phyloP scores from a whole-genome alignment of 768 basidiomycete genomes.

The Austroboletus eburneus region DNA sequence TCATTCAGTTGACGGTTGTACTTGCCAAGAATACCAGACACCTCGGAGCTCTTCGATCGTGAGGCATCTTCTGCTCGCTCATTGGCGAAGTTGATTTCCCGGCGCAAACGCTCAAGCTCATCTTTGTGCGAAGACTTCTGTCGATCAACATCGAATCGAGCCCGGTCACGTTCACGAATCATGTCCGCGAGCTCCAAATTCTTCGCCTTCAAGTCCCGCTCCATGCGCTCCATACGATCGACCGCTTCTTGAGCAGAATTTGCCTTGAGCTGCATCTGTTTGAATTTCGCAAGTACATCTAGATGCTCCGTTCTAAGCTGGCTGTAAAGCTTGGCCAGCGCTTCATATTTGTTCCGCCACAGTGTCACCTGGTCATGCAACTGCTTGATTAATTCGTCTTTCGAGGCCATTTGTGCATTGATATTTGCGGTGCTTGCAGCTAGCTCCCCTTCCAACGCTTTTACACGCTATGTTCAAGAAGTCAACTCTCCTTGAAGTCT shows the following conservation, averaged over 20 bases:
- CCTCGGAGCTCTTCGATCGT: conserved; percentile 89
- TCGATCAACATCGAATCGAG: conserved; percentile 92
- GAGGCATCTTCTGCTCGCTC: conserved; percentile 96
- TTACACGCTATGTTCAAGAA: conserved; percentile 65
- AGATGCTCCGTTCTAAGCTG: conserved; percentile 96
- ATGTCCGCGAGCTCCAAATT: conserved; percentile 98
- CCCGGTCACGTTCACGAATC: conserved; percentile 95
- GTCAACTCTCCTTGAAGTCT: conserved; percentile 6
- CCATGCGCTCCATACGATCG: conserved; percentile 98
- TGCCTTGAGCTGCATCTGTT: conserved; percentile 95
- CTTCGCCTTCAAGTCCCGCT: conserved; percentile 96
- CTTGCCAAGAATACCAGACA: conserved; percentile 80
- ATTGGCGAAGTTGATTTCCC: conserved; percentile 92
- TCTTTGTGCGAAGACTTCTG: conserved; percentile 94
- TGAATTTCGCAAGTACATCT: conserved; percentile 95
- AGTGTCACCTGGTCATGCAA: conserved; percentile 94
- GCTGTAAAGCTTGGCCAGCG: conserved; percentile 96
- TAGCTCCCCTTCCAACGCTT: conserved; percentile 90
- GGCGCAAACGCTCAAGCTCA: conserved; percentile 85
- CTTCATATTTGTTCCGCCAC: conserved; percentile 99
- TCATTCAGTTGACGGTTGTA: conserved; percentile 96
- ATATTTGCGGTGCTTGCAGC: conserved; percentile 70
- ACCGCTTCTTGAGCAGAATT: conserved; percentile 98
- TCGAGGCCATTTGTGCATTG: conserved; percentile 80
- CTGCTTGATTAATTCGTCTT: conserved; percentile 93